These are phyloP conservation scores for Eudorina sp. DNA, from an alignment of 139 green algal species.

Conservation along the genomic window DNA sequence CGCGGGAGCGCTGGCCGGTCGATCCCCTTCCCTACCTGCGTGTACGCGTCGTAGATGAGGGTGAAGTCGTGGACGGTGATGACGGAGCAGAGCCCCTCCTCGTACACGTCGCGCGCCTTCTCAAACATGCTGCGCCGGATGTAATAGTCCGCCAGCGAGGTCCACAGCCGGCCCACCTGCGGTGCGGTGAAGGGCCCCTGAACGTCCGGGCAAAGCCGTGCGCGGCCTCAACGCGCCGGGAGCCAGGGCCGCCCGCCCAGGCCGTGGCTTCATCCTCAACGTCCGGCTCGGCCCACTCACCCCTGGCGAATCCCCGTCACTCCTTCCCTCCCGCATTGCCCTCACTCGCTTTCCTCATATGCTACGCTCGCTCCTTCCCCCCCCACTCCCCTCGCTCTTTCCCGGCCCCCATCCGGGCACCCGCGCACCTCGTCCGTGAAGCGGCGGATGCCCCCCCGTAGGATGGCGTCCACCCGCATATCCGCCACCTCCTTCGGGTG, in stretches of 20 bases:
- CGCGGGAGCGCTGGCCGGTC: too few species aligned
- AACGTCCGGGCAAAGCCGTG: background rate
- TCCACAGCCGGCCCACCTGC: constrained; percentile 95
- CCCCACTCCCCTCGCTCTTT: background rate
- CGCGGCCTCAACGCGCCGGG: too few species aligned
- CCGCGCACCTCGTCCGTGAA: constrained; percentile 90
- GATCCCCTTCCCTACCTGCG: constrained; percentile 72
- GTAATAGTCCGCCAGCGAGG: constrained; percentile 97
- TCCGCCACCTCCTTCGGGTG: constrained; percentile 78
- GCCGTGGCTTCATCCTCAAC: too few species aligned
- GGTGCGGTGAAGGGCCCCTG: background rate
- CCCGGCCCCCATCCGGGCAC: background rate
- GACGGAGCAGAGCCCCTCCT: constrained; percentile 93
- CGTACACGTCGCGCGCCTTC: constrained; percentile 96
- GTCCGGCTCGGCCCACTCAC: too few species aligned
- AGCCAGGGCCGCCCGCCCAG: too few species aligned
- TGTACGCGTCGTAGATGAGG: constrained; percentile 98
- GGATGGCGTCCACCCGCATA: constrained; percentile 87
- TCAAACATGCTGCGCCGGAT: constrained; percentile 96
- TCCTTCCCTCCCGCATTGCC: too few species aligned
- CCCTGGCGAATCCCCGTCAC: too few species aligned
- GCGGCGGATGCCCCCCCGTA: constrained; percentile 86
- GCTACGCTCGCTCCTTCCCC: too few species aligned
- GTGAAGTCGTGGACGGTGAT: constrained; percentile 94
- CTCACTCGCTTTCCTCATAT: too few species aligned